A percentile compares a stretch with the other conserved stretches of the same genome.
Evolutionary conservation across 371 early-diverging fungal species (phyloP).

Genomic region (Actinomortierella ambigua): DNA sequence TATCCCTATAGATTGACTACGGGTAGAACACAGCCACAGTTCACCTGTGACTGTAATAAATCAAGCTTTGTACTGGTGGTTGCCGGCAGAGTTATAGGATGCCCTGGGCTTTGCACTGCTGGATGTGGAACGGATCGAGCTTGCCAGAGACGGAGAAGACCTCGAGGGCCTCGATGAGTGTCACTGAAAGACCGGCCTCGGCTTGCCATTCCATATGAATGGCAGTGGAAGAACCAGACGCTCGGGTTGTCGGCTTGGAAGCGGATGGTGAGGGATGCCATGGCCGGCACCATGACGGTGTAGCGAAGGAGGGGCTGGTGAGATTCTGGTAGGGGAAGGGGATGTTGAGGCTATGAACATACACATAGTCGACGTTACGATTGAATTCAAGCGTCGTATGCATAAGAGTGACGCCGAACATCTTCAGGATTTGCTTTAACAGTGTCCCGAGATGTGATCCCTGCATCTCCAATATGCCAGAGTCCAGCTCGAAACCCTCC

Average conservation of each 20-base stretch:
- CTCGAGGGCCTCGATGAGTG: slow-evolving; percentile 74
- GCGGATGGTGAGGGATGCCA: slow-evolving; percentile 66
- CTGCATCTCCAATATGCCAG: too few relatives aligned
- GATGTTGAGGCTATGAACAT: slow-evolving; percentile 41
- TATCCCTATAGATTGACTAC: too few relatives aligned
- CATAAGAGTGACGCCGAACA: too few relatives aligned
- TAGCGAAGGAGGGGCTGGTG: slow-evolving; percentile 68
- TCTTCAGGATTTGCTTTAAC: too few relatives aligned
- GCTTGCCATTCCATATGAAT: slow-evolving; percentile 83
- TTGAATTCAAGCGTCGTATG: too few relatives aligned
- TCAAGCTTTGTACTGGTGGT: too few relatives aligned
- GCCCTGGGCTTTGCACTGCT: slow-evolving; percentile 61
- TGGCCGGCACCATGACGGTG: slow-evolving; percentile 60
- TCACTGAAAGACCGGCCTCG: slow-evolving; percentile 60
- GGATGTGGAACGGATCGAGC: slow-evolving; percentile 19
- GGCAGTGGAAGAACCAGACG: slow-evolving; percentile 82
- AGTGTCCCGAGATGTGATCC: too few relatives aligned
- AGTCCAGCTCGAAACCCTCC: too few relatives aligned
- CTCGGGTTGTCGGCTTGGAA: slow-evolving; percentile 81
- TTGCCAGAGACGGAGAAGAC: slow-evolving; percentile 44
- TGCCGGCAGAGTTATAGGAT: slow-evolving; percentile 52
- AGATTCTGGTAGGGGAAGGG: slow-evolving; percentile 35
- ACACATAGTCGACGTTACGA: too few relatives aligned
- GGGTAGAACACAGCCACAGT: too few relatives aligned
- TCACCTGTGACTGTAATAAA: too few relatives aligned